Percentiles rank a stretch among this genome's conserved stretches.
These are phyloP conservation scores for Endotrypanum monterogeii DNA, from an alignment of 208 protist genomes.

Conservation along the genomic window DNA sequence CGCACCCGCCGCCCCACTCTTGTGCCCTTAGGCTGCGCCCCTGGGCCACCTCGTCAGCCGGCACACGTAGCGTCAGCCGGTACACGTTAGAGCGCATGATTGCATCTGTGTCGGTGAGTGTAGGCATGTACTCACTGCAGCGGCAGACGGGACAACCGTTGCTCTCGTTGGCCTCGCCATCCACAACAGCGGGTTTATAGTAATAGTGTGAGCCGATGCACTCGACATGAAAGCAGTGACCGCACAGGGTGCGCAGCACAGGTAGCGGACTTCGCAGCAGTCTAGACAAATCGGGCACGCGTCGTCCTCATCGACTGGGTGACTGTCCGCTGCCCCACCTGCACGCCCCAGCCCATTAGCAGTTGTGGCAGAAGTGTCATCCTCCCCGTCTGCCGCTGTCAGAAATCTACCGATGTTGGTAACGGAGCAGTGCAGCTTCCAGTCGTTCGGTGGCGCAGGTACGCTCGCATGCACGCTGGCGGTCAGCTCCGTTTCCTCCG, in stretches of 20 bases:
- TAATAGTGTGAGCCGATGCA: conserved; percentile 42
- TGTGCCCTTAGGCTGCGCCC: not conserved
- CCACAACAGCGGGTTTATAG: conserved; percentile 24
- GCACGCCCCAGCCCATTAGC: not conserved
- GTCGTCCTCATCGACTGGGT: conserved; percentile 23
- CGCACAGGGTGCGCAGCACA: conserved; percentile 39
- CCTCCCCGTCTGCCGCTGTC: not conserved
- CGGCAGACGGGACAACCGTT: conserved; percentile 49
- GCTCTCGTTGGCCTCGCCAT: conserved; percentile 31
- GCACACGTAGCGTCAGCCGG: conserved; percentile 27
- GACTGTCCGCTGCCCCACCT: not conserved
- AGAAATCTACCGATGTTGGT: conserved; percentile 10
- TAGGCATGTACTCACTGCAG: conserved; percentile 29
- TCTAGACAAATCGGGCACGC: conserved; percentile 47
- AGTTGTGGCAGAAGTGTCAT: not conserved
- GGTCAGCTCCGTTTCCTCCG: conserved; percentile 24
- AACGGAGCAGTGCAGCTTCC: conserved; percentile 22
- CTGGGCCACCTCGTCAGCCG: not conserved
- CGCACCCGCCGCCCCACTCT: conserved; percentile 5
- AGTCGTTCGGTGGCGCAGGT: conserved; percentile 16
- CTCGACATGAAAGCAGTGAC: conserved; percentile 56
- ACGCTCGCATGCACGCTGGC: conserved; percentile 16
- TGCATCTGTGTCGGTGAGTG: conserved; percentile 15
- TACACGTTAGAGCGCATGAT: conserved; percentile 34
- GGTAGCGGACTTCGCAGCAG: conserved; percentile 26